These are phyloP conservation scores for Aspergillus pseudotamarii DNA, from an alignment of 2,329 filamentous ascomycete species.

Conservation along the genomic window DNA sequence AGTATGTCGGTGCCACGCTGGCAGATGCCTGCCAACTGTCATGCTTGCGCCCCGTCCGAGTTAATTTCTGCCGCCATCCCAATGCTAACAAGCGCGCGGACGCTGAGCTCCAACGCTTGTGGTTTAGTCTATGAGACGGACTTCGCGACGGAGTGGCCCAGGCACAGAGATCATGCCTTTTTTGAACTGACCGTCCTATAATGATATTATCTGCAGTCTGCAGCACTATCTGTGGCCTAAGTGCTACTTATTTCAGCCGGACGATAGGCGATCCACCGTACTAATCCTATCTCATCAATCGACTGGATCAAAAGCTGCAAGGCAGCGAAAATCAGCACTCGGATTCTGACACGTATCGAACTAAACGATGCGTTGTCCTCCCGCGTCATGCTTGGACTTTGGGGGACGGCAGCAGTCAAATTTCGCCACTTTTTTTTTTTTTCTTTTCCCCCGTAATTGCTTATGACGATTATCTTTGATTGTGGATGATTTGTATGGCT, in stretches of 20 bases:
- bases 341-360: slow-evolving; percentile 34
- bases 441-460: background rate
- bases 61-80: slow-evolving; percentile 22
- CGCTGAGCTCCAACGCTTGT: slow-evolving; percentile 14
- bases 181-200: background rate
- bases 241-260: slow-evolving; percentile 17
- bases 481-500: slow-evolving; percentile 9
- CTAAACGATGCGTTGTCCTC: slow-evolving; percentile 28
- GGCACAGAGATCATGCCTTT: slow-evolving; percentile 11
- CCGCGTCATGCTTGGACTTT: slow-evolving; percentile 18
- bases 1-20: slow-evolving; percentile 31
- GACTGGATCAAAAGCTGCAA: slow-evolving; percentile 30
- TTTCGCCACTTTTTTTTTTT: slow-evolving; percentile 8
- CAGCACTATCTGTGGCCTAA: slow-evolving; percentile 11
- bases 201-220: slow-evolving; percentile 12
- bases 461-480: slow-evolving; percentile 10
- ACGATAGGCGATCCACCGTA: slow-evolving; percentile 25
- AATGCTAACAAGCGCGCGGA: slow-evolving; percentile 23
- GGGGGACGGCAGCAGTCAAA: slow-evolving; percentile 14
- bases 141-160: slow-evolving; percentile 14
- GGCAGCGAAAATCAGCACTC: slow-evolving; percentile 31
- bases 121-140: slow-evolving; percentile 12
- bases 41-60: slow-evolving; percentile 20
- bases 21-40: slow-evolving; percentile 31
- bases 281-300: slow-evolving; percentile 24